Conservation (phyloP, 192 early-diverging fungal genomes). For the Coemansia sp. region DNA sequence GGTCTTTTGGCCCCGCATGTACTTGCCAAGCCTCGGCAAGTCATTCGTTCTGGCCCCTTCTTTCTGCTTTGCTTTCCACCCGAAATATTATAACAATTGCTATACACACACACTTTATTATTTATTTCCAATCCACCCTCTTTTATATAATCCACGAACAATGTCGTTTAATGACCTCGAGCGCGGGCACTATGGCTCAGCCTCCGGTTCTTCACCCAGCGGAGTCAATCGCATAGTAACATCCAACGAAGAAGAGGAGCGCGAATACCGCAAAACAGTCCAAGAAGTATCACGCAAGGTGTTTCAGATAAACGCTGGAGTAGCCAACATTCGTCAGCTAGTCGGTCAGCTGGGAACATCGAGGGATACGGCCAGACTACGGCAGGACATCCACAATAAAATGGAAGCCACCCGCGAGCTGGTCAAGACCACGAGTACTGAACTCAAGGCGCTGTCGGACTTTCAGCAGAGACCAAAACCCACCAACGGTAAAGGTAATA, state of each 20-base stretch:
- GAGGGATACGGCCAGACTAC: slow-evolving; percentile 71
- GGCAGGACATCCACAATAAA: slow-evolving; percentile 53
- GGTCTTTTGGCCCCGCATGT: too few species aligned
- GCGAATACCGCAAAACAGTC: slow-evolving; percentile 49
- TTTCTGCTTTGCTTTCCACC: background rate
- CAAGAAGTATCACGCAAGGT: slow-evolving; percentile 78
- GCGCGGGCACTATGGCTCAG: slow-evolving; percentile 35
- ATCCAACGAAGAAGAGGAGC: slow-evolving; percentile 38
- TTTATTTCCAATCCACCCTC: background rate
- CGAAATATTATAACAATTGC: background rate
- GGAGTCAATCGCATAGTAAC: slow-evolving; percentile 9
- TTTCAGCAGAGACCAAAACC: slow-evolving; percentile 30
- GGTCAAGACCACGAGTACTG: slow-evolving; percentile 70
- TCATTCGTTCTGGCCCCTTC: slow-evolving; percentile 1
- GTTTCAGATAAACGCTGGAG: slow-evolving; percentile 80
- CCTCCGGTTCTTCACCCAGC: slow-evolving; percentile 1
- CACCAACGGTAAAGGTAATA: background rate
- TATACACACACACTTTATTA: too few species aligned
- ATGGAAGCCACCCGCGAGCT: slow-evolving; percentile 79
- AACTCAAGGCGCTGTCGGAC: slow-evolving; percentile 71
- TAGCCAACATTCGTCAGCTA: slow-evolving; percentile 74
- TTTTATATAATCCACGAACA: background rate
- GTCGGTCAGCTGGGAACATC: slow-evolving; percentile 71
- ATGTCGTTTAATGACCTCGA: slow-evolving; percentile 71
- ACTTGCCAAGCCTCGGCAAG: background rate